phyloP scores from a whole-genome alignment of 495 filamentous ascomycete species.

The Apiosordaria backusii region DNA sequence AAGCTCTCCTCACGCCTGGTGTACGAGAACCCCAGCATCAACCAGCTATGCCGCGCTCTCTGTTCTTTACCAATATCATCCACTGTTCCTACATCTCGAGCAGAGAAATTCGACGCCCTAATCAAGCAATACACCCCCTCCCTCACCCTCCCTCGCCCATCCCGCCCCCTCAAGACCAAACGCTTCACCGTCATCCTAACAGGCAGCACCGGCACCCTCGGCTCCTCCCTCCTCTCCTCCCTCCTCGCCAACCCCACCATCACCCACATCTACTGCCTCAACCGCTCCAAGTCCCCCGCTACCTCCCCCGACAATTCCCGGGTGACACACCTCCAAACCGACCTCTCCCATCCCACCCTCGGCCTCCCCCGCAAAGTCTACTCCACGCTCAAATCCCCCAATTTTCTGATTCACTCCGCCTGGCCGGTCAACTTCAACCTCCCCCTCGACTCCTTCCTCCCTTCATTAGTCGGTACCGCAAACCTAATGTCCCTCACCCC shows the following conservation, averaged over 20 bases:
- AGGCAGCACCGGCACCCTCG: conserved; percentile 49
- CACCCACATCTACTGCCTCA: conserved; percentile 46
- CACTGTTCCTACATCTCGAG: neutral
- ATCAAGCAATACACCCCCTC: neutral
- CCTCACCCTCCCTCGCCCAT: neutral
- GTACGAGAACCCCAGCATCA: conserved; percentile 12
- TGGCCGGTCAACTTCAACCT: conserved; percentile 49
- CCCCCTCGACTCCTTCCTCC: conserved; percentile 35
- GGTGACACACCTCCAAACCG: conserved; percentile 8
- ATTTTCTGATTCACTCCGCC: conserved; percentile 43
- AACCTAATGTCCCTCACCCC: conserved; percentile 45
- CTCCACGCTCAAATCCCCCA: conserved; percentile 17
- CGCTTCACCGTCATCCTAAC: conserved; percentile 41
- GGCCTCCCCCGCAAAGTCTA: conserved; percentile 20
- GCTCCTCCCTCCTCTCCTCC: conserved; percentile 42
- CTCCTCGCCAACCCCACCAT: conserved; percentile 29
- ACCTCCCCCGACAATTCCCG: neutral
- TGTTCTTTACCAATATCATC: too few relatives aligned
- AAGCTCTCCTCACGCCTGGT: neutral
- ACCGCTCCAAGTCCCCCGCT: conserved; percentile 31
- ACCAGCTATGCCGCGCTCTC: too few relatives aligned
- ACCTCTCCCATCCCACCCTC: neutral
- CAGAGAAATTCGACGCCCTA: conserved; percentile 7
- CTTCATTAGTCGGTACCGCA: conserved; percentile 40
- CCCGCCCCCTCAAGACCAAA: neutral